Base-by-base conservation (phyloP, 1,139 yeast genomes). In the Lodderomyces beijingensis region DNA sequence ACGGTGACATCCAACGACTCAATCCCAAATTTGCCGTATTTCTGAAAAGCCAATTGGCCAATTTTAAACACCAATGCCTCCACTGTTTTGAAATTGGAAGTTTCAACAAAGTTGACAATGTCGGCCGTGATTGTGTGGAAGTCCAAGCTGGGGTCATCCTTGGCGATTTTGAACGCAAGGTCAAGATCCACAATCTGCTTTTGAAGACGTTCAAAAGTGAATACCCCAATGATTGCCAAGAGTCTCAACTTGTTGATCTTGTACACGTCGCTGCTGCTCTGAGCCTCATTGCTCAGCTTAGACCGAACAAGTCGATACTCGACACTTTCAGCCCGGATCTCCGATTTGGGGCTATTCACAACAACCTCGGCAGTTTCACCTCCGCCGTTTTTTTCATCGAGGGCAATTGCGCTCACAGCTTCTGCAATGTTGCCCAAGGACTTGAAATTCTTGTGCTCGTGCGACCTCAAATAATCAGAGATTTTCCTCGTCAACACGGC, bases 21-120 rank as follows among this genome's bases (percentile, higher is more conserved):
- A 4, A 77, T 71, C 23, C 62, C 59, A 16, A 30, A 9, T 9
- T 30, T 28, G 6, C 55, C 51, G 32, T 56, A 50, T 22, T 54
- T 52, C 38, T 69, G 70, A 32, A 74, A 65, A 3, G 80, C 65
- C 31, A 81, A 56, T 45, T 80, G 85, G 4, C 88, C 81, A 16
- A 87, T 80, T 9, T 78, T 73, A 39, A 79, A 74, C 3, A 85
- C 94, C 39, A 91, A 68, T 0, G 97, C 96, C 52, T 91, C 98
- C 2, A 91, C 95, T 0, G 98, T 91, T 50, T 86, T 83, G 62
- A 86, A 91, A 42, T 79, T 77, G 1, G 95, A 75, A 12, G 55
- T 56, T 47, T 85, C 95, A 7, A 87, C 86, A 49, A 79, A 84
- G 1, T 51, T 49, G 0, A 74, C 64, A 14, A 76, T 66, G 12